Percentiles rank a stretch among this genome's conserved stretches.
Evolutionary conservation across 306 rosid species (phyloP).

Genomic region (Vigna angularis): DNA sequence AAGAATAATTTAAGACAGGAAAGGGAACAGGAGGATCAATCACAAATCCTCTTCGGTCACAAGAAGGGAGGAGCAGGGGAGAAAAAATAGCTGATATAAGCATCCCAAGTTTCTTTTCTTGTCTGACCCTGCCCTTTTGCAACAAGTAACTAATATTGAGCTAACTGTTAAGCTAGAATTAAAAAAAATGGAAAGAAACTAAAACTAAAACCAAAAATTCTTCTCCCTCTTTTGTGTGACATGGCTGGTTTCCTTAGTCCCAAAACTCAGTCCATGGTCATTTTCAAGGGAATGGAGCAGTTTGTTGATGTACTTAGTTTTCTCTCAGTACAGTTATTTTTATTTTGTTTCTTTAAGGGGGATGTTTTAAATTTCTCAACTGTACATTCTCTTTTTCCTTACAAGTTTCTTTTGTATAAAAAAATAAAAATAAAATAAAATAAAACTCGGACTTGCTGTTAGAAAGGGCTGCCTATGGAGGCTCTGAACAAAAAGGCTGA

Average conservation of each 20-base stretch:
- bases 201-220: background rate
- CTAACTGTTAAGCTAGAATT: background rate
- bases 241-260: background rate
- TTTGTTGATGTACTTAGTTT: slow-evolving; percentile 9
- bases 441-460: background rate
- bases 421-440: background rate
- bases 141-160: background rate
- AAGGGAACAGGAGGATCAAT: background rate
- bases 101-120: background rate
- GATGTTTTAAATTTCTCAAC: background rate
- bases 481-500: background rate
- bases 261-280: background rate
- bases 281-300: background rate
- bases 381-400: slow-evolving; percentile 1
- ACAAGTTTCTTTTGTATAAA: background rate
- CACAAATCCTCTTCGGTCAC: background rate
- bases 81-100: background rate
- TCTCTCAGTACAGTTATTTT: background rate
- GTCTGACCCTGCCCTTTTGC: background rate
- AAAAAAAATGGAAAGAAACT: background rate
- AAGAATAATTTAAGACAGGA: background rate
- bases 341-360: background rate
- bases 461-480: background rate
- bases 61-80: background rate
- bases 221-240: background rate